Evolutionary conservation across 768 basidiomycete species (phyloP), one percentile per base, ranked within the genome.

Genomic region (Termitomyces sp.): DNA sequence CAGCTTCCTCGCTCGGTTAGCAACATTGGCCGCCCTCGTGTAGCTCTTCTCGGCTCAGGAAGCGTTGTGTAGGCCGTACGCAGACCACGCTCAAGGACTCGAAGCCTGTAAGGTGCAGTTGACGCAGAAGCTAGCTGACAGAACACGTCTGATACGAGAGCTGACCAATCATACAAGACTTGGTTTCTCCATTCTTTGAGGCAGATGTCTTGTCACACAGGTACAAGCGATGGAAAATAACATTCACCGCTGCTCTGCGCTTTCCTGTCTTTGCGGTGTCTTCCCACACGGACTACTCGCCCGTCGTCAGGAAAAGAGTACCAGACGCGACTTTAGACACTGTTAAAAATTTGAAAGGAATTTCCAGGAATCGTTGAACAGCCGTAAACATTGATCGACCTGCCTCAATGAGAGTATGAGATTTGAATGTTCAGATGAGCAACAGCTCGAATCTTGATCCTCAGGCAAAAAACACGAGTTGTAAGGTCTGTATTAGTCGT

Each of bases 131-230:
- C 47, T 48, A 16, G 20, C 32, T 7, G n/a, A 14, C 30, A 12
- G 4, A 14, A 7, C 23, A 8, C 5, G 20, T 36, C 23, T 14
- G 14, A 16, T 54, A 1, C 28, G 23, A 46, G 8, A 35, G 55
- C 55, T 55, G 32, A 55, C 55, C 43, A 46, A 46, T 56, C 44
- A 56, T 56, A 12, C 55, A 46, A 46, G 55, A 43, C 16, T 12
- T 38, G 16, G 44, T 18, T 18, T 20, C 8, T 20, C 20, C 14
- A 41, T 38, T 38, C 30, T 41, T 53, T 14, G 14, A 53, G 23
- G 18, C 20, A n/a, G 33, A 35, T 12, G n/a, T 35, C 33, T 28
- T 38, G 36, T 36, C 50, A 38, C 8, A 26, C 35, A 5, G 36
- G 23, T 9, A 36, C 20, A 53, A 38, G 23, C 38, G 36, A 40